phyloP scores from a whole-genome alignment of 805 yeast genomes.

The Yarrowia hollandica region DNA sequence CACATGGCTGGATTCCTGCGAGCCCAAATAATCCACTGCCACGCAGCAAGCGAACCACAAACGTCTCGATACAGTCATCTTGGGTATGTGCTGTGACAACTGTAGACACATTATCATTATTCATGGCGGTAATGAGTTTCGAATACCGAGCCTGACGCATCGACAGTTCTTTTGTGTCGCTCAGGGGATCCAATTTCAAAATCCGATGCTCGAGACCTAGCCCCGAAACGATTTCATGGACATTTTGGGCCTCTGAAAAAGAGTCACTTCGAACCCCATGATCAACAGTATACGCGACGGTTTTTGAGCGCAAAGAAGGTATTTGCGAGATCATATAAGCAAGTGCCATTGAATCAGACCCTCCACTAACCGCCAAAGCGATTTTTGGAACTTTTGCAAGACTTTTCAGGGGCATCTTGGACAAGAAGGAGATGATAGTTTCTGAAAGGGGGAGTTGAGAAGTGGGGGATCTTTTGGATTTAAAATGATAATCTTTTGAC shows the following conservation, averaged over 20 bases:
- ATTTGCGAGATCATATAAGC: conserved; percentile 51
- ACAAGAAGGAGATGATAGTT: neutral
- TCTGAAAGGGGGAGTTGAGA: too few relatives aligned
- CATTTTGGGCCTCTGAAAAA: conserved; percentile 49
- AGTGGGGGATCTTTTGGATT: too few relatives aligned
- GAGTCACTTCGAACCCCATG: conserved; percentile 58
- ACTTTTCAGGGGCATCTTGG: neutral
- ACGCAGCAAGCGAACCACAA: conserved; percentile 52
- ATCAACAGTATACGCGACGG: conserved; percentile 63
- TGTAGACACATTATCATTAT: conserved; percentile 39
- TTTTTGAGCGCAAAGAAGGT: conserved; percentile 38
- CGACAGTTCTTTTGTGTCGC: conserved; percentile 47
- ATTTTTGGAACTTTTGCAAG: conserved; percentile 34
- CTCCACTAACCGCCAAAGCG: conserved; percentile 72
- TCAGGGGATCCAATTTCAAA: conserved; percentile 34
- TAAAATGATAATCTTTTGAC: too few relatives aligned
- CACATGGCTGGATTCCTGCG: conserved; percentile 49
- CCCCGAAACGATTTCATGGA: conserved; percentile 37
- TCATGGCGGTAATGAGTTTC: conserved; percentile 48
- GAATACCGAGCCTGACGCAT: conserved; percentile 60
- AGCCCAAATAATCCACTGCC: conserved; percentile 59
- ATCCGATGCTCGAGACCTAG: conserved; percentile 43
- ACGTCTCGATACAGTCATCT: conserved; percentile 75
- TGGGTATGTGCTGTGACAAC: conserved; percentile 65
- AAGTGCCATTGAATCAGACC: conserved; percentile 77